Evolutionary conservation across 352 stramenopile species (phyloP), one percentile per base, ranked within the genome.

Genomic region (Phytopythium sindhum): DNA sequence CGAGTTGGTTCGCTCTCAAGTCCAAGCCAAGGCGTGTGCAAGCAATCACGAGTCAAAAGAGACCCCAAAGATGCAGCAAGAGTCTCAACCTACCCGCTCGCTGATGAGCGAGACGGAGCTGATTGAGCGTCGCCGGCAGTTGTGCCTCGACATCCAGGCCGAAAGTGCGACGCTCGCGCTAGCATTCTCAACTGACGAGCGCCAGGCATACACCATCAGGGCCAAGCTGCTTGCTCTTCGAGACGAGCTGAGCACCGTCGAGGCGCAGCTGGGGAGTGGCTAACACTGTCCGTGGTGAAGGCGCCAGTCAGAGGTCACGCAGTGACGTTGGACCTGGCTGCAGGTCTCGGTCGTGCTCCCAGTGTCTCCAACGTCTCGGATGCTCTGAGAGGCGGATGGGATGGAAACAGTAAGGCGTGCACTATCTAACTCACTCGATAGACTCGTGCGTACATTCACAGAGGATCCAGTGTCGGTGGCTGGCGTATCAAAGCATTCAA

Each of bases 141-240:
- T 87, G 7, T 87, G 78, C 29, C 63, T 87, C 1, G 78, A 87
- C 42, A 83, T 87, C 53, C 78, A 87, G 33, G 66, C 70, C 2
- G 75, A 70, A 60, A 87, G 75, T 55, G 75, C 78, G 52, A 71
- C 76, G 33, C 67, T 85, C 23, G 74, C 82, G 42, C 53, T 87
- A 47, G 69, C 63, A 10, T 72, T 76, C 60, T 41, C 11, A 23
- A 7, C 37, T 33, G 33, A 44, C 37, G 66, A 60, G 9, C 61
- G 61, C 4, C 60, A 70, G 11, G 31, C 57, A 23, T 53, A 72
- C 0, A 11, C 51, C 15, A 66, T 57, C 24, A 72, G 68, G 39
- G 24, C 56, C 39, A 59, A 57, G 6, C 62, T 77, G 45, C 12
- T 65, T 2, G 45, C 29, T 9, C 62, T 77, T 24, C 54, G 73